Percentiles rank a stretch among this genome's conserved stretches.
These are phyloP conservation scores for Ophiostoma triangulosporum DNA, from an alignment of 2,329 filamentous ascomycete species.

Conservation along the genomic window DNA sequence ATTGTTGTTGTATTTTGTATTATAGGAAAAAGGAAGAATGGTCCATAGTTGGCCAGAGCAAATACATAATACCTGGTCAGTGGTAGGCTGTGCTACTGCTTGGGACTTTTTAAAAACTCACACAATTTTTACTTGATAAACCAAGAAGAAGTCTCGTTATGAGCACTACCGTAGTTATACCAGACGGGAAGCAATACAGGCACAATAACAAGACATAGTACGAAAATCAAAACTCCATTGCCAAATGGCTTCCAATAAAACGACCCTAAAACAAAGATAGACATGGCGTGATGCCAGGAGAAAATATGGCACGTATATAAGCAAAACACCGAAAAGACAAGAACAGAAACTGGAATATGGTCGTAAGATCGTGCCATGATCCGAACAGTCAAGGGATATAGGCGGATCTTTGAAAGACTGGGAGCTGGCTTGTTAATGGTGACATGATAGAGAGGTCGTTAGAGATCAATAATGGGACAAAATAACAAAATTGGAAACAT, in stretches of 20 bases:
- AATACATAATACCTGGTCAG: conserved; percentile 1
- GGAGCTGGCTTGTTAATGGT: not conserved
- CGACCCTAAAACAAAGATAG: not conserved
- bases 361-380: not conserved
- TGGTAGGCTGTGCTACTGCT: too few species aligned
- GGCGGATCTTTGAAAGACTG: not conserved
- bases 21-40: not conserved
- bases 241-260: not conserved
- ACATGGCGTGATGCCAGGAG: not conserved
- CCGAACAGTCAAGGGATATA: not conserved
- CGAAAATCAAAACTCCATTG: not conserved
- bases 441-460: not conserved
- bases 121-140: too few species aligned
- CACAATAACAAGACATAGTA: too few species aligned
- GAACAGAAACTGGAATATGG: not conserved
- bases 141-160: too few species aligned
- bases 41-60: not conserved
- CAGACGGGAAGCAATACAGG: too few species aligned
- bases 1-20: not conserved
- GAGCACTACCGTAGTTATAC: too few species aligned
- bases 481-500: not conserved
- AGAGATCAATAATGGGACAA: not conserved
- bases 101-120: too few species aligned
- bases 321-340: not conserved
- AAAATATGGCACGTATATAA: not conserved